These are phyloP conservation scores for Manihot esculenta DNA, from an alignment of 441 rosid genomes.

Conservation along the genomic window DNA sequence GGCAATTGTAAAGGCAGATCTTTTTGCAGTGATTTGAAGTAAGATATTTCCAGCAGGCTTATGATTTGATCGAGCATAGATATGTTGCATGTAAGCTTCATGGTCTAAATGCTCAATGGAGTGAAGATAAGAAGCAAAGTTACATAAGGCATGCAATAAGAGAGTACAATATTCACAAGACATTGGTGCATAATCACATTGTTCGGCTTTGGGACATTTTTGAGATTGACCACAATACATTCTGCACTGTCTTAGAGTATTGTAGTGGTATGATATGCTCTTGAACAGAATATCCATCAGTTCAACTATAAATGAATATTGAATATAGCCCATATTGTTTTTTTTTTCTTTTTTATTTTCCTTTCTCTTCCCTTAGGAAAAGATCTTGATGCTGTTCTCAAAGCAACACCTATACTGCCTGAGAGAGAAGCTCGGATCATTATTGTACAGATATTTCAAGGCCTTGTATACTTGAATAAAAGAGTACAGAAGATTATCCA, in stretches of 20 bases:
- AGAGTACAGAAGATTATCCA: slow-evolving; percentile 88
- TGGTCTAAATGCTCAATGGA: slow-evolving; percentile 98
- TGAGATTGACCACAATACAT: slow-evolving; percentile 94
- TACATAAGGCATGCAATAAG: slow-evolving; percentile 93
- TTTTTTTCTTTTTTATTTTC: slow-evolving; percentile 11
- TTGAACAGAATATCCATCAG: slow-evolving; percentile 13
- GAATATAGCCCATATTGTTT: slow-evolving; percentile 6
- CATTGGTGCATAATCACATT: slow-evolving; percentile 94
- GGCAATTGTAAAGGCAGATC: slow-evolving; percentile 55
- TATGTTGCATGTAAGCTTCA: slow-evolving; percentile 99
- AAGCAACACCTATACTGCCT: slow-evolving; percentile 85
- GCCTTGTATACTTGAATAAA: slow-evolving; percentile 91
- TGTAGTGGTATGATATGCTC: slow-evolving; percentile 66
- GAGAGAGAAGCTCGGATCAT: slow-evolving; percentile 96
- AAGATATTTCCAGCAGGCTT: slow-evolving; percentile 87
- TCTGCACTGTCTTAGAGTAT: slow-evolving; percentile 97
- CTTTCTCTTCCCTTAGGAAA: slow-evolving; percentile 52
- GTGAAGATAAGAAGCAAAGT: slow-evolving; percentile 99
- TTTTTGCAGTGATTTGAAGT: slow-evolving; percentile 71
- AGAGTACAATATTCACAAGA: slow-evolving; percentile 96
- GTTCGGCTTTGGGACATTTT: slow-evolving; percentile 99
- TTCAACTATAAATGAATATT: slow-evolving; percentile 9
- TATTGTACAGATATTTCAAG: slow-evolving; percentile 94
- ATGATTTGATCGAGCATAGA: slow-evolving; percentile 94
- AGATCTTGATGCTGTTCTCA: slow-evolving; percentile 97